Percentiles rank a stretch among this genome's conserved stretches.
Conservation (phyloP, 345 rosid species). For the Sonneratia alba region DNA sequence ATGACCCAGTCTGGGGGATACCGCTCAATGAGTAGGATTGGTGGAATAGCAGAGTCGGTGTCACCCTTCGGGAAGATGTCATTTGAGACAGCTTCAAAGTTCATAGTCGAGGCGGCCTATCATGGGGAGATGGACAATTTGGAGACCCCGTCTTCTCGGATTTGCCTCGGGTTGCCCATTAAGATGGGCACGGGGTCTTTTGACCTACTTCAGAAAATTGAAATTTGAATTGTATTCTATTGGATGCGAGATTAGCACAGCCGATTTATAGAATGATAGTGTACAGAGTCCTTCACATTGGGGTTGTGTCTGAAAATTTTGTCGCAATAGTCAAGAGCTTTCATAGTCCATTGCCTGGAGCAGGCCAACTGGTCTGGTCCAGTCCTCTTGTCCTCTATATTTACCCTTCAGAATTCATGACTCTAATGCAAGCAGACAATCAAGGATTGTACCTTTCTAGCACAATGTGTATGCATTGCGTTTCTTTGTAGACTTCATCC, state of each 20-base stretch:
- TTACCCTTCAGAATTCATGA: too few relatives aligned
- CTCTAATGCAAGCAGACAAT: too few relatives aligned
- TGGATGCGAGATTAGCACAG: background rate
- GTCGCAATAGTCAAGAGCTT: background rate
- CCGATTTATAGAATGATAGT: background rate
- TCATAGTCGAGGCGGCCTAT: slow-evolving; percentile 82
- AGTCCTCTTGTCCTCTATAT: background rate
- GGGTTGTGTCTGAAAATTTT: background rate
- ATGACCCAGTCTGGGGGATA: slow-evolving; percentile 85
- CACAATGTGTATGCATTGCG: too few relatives aligned
- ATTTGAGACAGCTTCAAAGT: slow-evolving; percentile 84
- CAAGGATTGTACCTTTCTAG: too few relatives aligned
- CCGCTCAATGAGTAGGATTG: slow-evolving; percentile 85
- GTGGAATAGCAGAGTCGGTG: slow-evolving; percentile 70
- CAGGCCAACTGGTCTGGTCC: background rate
- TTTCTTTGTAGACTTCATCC: too few relatives aligned
- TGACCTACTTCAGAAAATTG: slow-evolving; percentile 66
- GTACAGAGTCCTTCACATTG: background rate
- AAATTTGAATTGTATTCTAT: slow-evolving; percentile 16
- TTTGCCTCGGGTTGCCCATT: slow-evolving; percentile 85
- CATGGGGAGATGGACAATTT: slow-evolving; percentile 58
- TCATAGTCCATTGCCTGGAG: background rate
- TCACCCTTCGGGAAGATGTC: slow-evolving; percentile 87
- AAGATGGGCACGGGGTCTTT: slow-evolving; percentile 90
- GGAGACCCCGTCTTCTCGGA: slow-evolving; percentile 81